Base-by-base conservation (phyloP, 148 eudicot species). In the Diospyros lotus region DNA sequence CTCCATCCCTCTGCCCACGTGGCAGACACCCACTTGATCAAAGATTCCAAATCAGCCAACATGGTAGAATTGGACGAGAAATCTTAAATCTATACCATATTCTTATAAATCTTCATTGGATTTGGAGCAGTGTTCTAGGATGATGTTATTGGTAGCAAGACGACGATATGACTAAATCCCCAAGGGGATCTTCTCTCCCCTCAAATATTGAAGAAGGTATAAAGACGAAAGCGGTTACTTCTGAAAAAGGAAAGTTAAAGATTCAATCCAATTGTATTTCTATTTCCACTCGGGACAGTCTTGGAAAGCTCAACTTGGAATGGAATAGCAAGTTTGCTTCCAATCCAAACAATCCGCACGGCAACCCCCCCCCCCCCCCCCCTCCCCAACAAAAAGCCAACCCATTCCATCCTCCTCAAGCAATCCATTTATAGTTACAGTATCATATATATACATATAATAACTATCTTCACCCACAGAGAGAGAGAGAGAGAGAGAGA, bases 311-410 rank as follows among this genome's bases (percentile, higher is more conserved):
- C 15, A 66, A 69, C 41, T 60, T 14, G 54, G 38, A 76, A 48
- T 67, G 69, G 88, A 82, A 85, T 87, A 83, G 78, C 72, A 76
- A 75, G 84, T 80, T 87, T 87, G 90, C 90, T 87, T 87, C 90
- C 72, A 78, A 75, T 77, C 77, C 83, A 87, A 87, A 87, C 88
- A 84, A 86, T 75, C 38, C 46, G 77, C 75, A 72, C 51, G 9
- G 9, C 42, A 40, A 73, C 68, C 62, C 8, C n/a, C 11, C 15
- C 71, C 64, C 64, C 55, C 58, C 73, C 62, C 61, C 50, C 64
- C 46, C 48, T 44, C 58, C 73, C 65, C 64, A 48, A 42, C 41
- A 76, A 73, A 82, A 53, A n/a, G 39, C 6, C 56, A 69, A 74
- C 18, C 58, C n/a, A 48, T 72, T 69, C 46, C 83, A 68, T 73